Percentiles rank a stretch among this genome's conserved stretches.
Evolutionary conservation across 306 rosid genomes (phyloP).

Genomic region (Ziziphus jujuba): DNA sequence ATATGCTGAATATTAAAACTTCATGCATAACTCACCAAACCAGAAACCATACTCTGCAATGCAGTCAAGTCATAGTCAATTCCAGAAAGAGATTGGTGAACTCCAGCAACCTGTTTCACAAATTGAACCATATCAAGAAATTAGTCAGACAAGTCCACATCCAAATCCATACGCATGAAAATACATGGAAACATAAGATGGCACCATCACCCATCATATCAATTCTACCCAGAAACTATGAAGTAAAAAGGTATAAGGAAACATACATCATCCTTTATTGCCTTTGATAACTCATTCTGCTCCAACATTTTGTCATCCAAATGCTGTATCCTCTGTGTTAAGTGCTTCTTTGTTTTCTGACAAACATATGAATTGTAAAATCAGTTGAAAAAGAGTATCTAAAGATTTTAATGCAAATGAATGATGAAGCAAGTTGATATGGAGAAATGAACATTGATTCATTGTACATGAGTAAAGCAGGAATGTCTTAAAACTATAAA

Average conservation of each 20-base stretch:
- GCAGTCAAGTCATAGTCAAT: conserved; percentile 56
- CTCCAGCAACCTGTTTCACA: conserved; percentile 71
- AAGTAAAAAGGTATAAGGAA: conserved; percentile 10
- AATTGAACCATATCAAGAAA: conserved; percentile 26
- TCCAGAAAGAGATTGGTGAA: conserved; percentile 51
- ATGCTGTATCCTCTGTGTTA: conserved; percentile 86
- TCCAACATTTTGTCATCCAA: conserved; percentile 83
- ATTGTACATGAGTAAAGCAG: background rate
- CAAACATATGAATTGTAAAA: conserved; percentile 30
- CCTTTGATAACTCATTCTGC: conserved; percentile 68
- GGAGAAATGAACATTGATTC: background rate
- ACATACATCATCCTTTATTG: conserved; percentile 72
- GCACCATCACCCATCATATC: background rate
- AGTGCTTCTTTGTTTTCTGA: conserved; percentile 93
- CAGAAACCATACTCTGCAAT: conserved; percentile 54
- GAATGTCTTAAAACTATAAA: too few species aligned
- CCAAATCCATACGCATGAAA: background rate
- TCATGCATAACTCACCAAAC: conserved; percentile 64
- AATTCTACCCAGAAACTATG: background rate
- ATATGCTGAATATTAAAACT: background rate
- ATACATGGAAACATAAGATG: background rate
- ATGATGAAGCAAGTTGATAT: background rate
- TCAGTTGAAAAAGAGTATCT: background rate
- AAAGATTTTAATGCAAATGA: conserved; percentile 3
- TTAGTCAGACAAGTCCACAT: background rate